Conservation (phyloP, 2,329 filamentous ascomycete genomes). For the Beauveria brongniartii region DNA sequence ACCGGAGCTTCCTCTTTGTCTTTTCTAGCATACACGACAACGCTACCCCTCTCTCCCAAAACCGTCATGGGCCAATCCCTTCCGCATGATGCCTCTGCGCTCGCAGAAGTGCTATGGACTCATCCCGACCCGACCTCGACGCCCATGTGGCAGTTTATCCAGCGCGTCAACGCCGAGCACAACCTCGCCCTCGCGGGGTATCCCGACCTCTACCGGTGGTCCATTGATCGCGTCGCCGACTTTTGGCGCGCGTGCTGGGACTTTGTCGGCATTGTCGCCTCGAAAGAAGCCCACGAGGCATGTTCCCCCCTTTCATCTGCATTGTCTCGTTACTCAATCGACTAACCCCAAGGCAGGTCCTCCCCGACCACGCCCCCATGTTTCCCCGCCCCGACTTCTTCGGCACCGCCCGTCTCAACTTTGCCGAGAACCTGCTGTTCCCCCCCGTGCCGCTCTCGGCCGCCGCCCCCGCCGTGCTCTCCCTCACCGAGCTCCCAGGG, state of each 20-base stretch:
- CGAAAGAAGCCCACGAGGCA: constrained; percentile 54
- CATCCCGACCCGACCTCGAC: constrained; percentile 60
- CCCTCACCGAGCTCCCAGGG: constrained; percentile 64
- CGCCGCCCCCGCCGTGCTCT: constrained; percentile 63
- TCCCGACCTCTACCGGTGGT: constrained; percentile 76
- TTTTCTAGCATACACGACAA: neutral
- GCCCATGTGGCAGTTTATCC: constrained; percentile 64
- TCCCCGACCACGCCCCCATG: constrained; percentile 60
- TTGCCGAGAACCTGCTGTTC: constrained; percentile 89
- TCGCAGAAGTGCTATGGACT: constrained; percentile 55
- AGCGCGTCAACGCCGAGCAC: constrained; percentile 61
- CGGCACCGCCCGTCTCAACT: constrained; percentile 70
- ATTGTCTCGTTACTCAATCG: neutral
- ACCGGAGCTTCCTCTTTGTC: neutral
- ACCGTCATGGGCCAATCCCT: constrained; percentile 10
- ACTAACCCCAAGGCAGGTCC: constrained; percentile 45
- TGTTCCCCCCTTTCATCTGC: neutral
- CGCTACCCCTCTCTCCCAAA: neutral
- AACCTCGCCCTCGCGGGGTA: constrained; percentile 57
- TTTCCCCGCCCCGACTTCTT: constrained; percentile 89
- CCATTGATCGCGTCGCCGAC: constrained; percentile 60
- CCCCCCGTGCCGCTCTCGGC: constrained; percentile 49
- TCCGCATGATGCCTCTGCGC: constrained; percentile 4
- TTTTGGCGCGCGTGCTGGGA: constrained; percentile 88
- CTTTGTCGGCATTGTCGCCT: constrained; percentile 67